Evolutionary conservation across 2,329 filamentous ascomycete species (phyloP).

Genomic region (Elsinoe australis): DNA sequence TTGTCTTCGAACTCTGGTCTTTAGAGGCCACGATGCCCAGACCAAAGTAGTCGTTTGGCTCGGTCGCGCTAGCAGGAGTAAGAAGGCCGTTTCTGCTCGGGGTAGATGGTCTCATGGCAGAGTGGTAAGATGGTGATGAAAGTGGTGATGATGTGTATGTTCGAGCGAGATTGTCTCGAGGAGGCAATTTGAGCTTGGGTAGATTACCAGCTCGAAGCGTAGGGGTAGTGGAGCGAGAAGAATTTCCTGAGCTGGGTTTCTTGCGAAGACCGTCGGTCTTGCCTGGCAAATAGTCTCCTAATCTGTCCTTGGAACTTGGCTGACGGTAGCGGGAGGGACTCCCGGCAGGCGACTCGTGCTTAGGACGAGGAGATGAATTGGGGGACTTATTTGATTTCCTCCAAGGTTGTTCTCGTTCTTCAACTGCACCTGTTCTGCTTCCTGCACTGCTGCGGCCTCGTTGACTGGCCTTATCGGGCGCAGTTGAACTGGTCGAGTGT

Average conservation of each 20-base stretch:
- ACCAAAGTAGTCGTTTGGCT: slow-evolving; percentile 28
- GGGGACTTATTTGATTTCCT: slow-evolving; percentile 4
- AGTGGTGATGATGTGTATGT: slow-evolving; percentile 20
- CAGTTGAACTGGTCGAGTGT: slow-evolving; percentile 8
- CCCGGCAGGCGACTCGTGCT: slow-evolving; percentile 3
- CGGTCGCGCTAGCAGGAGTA: slow-evolving; percentile 28
- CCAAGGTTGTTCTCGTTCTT: slow-evolving; percentile 13
- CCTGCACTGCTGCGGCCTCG: slow-evolving; percentile 12
- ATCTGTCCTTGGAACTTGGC: background rate
- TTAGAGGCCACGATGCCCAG: slow-evolving; percentile 24
- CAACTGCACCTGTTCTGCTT: background rate
- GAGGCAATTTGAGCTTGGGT: slow-evolving; percentile 11
- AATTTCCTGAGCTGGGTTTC: slow-evolving; percentile 25
- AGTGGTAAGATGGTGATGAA: no score
- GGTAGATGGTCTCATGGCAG: slow-evolving; percentile 21
- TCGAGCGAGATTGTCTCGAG: background rate
- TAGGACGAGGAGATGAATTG: background rate
- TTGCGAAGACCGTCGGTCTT: slow-evolving; percentile 8
- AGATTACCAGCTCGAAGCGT: slow-evolving; percentile 2
- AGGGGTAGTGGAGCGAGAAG: slow-evolving; percentile 8
- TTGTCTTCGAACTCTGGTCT: slow-evolving; percentile 23
- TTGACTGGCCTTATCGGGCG: background rate
- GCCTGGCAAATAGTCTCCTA: slow-evolving; percentile 5
- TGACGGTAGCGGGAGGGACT: slow-evolving; percentile 10
- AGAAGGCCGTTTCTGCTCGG: slow-evolving; percentile 25